These are phyloP conservation scores for Penicillium sp. DNA, from an alignment of 2,329 filamentous ascomycete genomes.

Conservation along the genomic window DNA sequence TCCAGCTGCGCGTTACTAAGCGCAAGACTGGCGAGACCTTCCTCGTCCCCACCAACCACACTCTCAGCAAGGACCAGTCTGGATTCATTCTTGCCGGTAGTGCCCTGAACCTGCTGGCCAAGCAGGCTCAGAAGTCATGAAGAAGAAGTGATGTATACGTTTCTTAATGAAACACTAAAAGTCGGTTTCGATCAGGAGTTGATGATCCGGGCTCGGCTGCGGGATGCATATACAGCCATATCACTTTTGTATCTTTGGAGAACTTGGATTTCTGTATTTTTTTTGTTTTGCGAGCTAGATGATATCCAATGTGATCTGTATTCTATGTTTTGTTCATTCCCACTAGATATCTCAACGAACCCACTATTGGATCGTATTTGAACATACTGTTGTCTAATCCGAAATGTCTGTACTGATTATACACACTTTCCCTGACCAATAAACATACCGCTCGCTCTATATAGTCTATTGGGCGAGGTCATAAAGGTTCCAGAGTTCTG, in stretches of 20 bases:
- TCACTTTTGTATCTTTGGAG: slow-evolving; percentile 12
- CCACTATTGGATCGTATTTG: neutral
- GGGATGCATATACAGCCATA: slow-evolving; percentile 14
- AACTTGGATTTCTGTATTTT: slow-evolving; percentile 15
- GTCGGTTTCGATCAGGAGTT: slow-evolving; percentile 22
- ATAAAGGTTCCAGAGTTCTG: too few species aligned
- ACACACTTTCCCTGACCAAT: too few species aligned
- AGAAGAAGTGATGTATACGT: neutral
- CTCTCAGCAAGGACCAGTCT: slow-evolving; percentile 85
- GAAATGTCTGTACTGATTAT: too few species aligned
- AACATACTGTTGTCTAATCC: neutral
- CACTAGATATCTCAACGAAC: neutral
- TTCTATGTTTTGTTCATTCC: slow-evolving; percentile 13
- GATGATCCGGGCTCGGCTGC: slow-evolving; percentile 10
- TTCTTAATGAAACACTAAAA: slow-evolving; percentile 14
- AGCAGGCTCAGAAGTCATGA: slow-evolving; percentile 46
- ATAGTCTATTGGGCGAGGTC: too few species aligned
- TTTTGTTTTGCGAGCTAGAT: slow-evolving; percentile 18
- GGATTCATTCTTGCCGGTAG: slow-evolving; percentile 91
- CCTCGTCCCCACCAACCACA: slow-evolving; percentile 77
- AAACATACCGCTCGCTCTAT: too few species aligned
- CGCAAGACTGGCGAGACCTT: slow-evolving; percentile 62
- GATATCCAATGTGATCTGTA: slow-evolving; percentile 31
- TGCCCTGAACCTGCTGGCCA: slow-evolving; percentile 83
- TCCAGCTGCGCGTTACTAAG: slow-evolving; percentile 67